Evolutionary conservation across 371 early-diverging fungal species (phyloP), one percentile per base, ranked within the genome.

Genomic region (Syncephalastrum contaminatum): DNA sequence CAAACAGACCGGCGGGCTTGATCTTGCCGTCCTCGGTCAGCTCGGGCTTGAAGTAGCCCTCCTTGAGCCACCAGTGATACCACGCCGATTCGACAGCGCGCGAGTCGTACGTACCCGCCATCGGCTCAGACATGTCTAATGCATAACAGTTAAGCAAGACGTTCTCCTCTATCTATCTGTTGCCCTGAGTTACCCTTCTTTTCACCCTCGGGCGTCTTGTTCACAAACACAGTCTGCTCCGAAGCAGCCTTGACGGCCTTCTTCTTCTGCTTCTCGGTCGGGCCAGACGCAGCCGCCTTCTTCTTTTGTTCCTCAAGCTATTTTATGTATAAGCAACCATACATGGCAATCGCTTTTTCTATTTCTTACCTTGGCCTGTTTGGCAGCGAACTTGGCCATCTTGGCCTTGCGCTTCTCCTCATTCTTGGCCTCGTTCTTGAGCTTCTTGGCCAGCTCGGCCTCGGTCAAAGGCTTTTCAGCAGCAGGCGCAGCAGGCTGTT

Each of bases 61-160:
- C 75, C 77, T 91, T 88, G 69, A 94, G 90, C 96, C 97, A 96
- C 88, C 88, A 88, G 43, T 83, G 84, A 67, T 96, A 93, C 99
- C 99, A 99, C 43, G 96, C 91, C 20, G 93, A 75, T 81, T 99
- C 99, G 43, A 99, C 98, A 27, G 88, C 88, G 43, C 64, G 75
- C 15, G 99, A 99, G 66, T 97, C 88, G 71, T 99, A 99, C 43
- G 87, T 75, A 42, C 81, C 74, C 4, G 94, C 90, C 82, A 95
- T 87, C 22, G 89, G 88, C 36, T 79, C 82, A 53, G 84, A 73
- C 82, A 94, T 81, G 66, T 95, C 96, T 83, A 64, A 22, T 30
- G 10, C 36, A 30, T 8, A n/a, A 56, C 18, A 54, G 45, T 20
- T 25, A 6, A 70, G 43, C 13, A 18, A 8, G 30, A 40, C 1